Conservation (phyloP, 441 rosid species). For the Daphne laureola region DNA sequence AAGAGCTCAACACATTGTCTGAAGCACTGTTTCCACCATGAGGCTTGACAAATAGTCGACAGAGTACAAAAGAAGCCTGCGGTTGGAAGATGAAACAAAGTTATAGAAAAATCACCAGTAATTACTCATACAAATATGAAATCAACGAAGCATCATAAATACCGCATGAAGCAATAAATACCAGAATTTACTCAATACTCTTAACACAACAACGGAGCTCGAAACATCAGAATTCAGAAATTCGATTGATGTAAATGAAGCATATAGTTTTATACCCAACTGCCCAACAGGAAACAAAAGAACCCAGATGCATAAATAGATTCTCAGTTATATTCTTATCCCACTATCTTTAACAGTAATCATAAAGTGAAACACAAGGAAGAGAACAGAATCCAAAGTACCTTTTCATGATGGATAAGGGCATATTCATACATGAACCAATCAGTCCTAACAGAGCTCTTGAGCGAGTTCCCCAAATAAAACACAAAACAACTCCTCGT, state of each 20-base stretch:
- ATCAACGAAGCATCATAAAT: background rate
- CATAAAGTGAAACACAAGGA: too few relatives aligned
- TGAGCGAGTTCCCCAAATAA: slow-evolving; percentile 24
- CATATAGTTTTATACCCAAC: too few relatives aligned
- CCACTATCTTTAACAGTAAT: too few relatives aligned
- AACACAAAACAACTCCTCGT: slow-evolving; percentile 34
- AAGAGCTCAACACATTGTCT: slow-evolving; percentile 25
- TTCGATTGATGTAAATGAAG: too few relatives aligned
- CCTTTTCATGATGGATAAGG: slow-evolving; percentile 31
- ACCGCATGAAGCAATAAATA: too few relatives aligned
- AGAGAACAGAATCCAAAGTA: slow-evolving; percentile 10
- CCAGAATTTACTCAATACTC: background rate
- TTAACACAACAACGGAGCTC: background rate
- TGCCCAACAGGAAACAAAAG: too few relatives aligned
- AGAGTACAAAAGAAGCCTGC: slow-evolving; percentile 50
- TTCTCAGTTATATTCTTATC: too few relatives aligned
- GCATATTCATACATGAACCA: slow-evolving; percentile 51
- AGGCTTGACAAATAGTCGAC: slow-evolving; percentile 39
- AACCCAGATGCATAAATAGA: too few relatives aligned
- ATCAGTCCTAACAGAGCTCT: slow-evolving; percentile 26
- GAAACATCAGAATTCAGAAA: too few relatives aligned
- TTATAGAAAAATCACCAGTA: background rate
- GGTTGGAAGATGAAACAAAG: slow-evolving; percentile 5
- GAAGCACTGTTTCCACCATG: slow-evolving; percentile 22
- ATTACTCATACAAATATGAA: too few relatives aligned